Base-by-base conservation (phyloP, 2,329 filamentous ascomycete species). In the Cladophialophora carrionii region DNA sequence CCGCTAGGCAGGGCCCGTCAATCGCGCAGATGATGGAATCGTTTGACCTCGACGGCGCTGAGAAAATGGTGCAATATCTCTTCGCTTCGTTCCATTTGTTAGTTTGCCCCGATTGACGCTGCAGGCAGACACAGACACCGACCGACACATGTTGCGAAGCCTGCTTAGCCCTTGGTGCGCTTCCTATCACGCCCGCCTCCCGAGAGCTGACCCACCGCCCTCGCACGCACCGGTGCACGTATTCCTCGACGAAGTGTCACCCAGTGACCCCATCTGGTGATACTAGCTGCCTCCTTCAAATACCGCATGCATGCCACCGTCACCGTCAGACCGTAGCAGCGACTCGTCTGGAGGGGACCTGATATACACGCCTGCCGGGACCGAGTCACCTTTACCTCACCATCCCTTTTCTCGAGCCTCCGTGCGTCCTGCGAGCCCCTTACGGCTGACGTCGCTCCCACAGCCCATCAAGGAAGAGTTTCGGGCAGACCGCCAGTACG, bases 301-400 rank as follows among this genome's bases (percentile, higher is more conserved):
- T 48, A 68, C 67, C 69, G 73, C 72, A 73, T 75, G 73, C 64
- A 75, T 75, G 73, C 72, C 71, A 67, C 70, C 63, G 51, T 70
- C 71, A 67, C 70, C 63, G 51, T 70, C 67, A 37, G 64, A 72
- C 57, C 52, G 52, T n/a, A 70, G 65, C 52, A 69, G 66, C 64
- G 69, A 68, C 64, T 67, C 72, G 52, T 61, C 64, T 55, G 64
- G 63, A 61, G 70, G 67, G 46, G 70, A 72, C 24, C 65, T 70
- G 22, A 71, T 72, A 52, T 69, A 66, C 63, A 71, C 72, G 37
- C 71, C 70, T 56, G 54, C 70, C 22, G 68, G 62, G 20, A 70
- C 70, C 32, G 70, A 68, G 48, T 70, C 70, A 24, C 68, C 69
- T 56, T 55, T 71, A 24, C 59, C 60, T 63, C 57, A 48, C 46